phyloP scores from a whole-genome alignment of 805 yeast species.

The Yamadazyma insecticola region DNA sequence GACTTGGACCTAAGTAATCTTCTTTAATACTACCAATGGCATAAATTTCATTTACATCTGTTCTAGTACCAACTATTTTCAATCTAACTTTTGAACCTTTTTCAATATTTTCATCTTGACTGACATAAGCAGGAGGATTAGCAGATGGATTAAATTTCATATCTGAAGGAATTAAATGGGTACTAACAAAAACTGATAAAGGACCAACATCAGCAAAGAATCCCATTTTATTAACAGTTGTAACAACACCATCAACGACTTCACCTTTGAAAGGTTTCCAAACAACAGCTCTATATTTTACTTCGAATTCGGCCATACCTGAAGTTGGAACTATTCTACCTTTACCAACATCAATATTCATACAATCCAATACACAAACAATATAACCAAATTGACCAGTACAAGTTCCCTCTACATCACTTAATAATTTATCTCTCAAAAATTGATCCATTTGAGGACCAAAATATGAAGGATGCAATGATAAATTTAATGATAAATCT shows the following conservation, averaged over 20 bases:
- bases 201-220: slow-evolving; percentile 99
- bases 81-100: slow-evolving; percentile 92
- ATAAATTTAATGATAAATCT: slow-evolving; percentile 85
- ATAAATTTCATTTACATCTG: slow-evolving; percentile 94
- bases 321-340: slow-evolving; percentile 87
- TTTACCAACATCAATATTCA: slow-evolving; percentile 90
- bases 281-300: slow-evolving; percentile 91
- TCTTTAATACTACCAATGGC: slow-evolving; percentile 98
- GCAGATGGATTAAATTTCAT: slow-evolving; percentile 92
- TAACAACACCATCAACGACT: slow-evolving; percentile 95
- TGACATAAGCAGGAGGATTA: slow-evolving; percentile 96
- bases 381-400: slow-evolving; percentile 98
- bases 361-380: slow-evolving; percentile 91
- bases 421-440: slow-evolving; percentile 80
- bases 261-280: slow-evolving; percentile 99
- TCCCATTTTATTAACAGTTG: slow-evolving; percentile 91
- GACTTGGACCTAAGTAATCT: slow-evolving; percentile 88
- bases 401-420: slow-evolving; percentile 98
- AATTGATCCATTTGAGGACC: slow-evolving; percentile 98
- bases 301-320: slow-evolving; percentile 95
- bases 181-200: slow-evolving; percentile 86
- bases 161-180: slow-evolving; percentile 91
- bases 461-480: slow-evolving; percentile 94
- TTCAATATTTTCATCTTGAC: slow-evolving; percentile 91
- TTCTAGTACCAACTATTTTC: slow-evolving; percentile 94